A percentile compares a stretch with the other conserved stretches of the same genome.
phyloP scores from a whole-genome alignment of 2,329 filamentous ascomycete genomes.

The Colletotrichum siamense region DNA sequence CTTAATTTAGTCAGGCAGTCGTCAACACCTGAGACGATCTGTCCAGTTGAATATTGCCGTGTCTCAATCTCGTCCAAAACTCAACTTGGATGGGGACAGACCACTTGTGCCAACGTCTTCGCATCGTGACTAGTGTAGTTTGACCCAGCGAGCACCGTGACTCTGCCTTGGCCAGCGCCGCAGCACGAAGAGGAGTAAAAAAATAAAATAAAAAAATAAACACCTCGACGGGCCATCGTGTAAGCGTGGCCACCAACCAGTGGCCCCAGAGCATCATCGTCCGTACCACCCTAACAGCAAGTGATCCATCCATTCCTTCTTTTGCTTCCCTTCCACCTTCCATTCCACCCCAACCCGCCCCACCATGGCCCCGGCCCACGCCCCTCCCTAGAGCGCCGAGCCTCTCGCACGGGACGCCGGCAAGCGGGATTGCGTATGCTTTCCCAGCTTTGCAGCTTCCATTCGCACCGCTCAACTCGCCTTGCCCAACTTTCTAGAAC shows the following conservation, averaged over 20 bases:
- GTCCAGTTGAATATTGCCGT: neutral
- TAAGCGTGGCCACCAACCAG: neutral
- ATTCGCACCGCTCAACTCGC: constrained; percentile 15
- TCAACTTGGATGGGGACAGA: neutral
- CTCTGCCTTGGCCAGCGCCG: neutral
- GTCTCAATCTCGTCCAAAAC: neutral
- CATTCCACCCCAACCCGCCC: neutral
- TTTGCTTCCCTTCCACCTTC: neutral
- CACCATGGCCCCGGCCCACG: constrained; percentile 13
- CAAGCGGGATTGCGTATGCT: constrained; percentile 24
- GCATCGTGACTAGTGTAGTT: neutral
- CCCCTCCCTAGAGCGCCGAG: constrained; percentile 21
- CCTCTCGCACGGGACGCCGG: constrained; percentile 21
- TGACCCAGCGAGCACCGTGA: neutral
- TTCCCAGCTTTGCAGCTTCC: constrained; percentile 15
- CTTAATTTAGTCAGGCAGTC: constrained; percentile 7
- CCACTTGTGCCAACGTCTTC: neutral
- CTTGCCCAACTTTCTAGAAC: constrained; percentile 12
- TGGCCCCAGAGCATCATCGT: neutral
- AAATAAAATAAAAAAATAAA: neutral
- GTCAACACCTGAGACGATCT: constrained; percentile 2
- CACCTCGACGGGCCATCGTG: neutral
- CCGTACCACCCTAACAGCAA: constrained; percentile 7
- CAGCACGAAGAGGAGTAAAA: neutral
- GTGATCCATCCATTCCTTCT: neutral